Base-by-base conservation (phyloP, 2,329 filamentous ascomycete genomes). In the Escovopsis sp. region DNA sequence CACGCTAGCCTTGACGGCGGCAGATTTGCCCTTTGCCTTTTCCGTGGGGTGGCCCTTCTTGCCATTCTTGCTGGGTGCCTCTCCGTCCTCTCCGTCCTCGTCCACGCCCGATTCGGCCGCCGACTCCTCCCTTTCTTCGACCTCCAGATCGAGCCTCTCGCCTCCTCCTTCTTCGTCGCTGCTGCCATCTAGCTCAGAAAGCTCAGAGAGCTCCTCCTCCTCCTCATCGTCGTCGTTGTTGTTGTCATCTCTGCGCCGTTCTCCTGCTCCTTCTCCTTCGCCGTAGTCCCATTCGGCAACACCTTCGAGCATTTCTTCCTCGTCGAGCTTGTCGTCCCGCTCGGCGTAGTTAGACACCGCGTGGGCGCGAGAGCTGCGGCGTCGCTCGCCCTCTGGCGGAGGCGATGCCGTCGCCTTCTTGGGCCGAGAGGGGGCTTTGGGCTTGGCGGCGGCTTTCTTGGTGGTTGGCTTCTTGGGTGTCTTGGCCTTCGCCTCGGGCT, bases 251-350 rank as follows among this genome's bases (percentile, higher is more conserved):
- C 43, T 7, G 41, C 38, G 18, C 31, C 39, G 14, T 44, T 35
- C 11, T 43, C 42, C 10, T 42, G 44, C 7, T 36, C 38, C 11
- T 43, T 42, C 10, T 42, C 45, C 5, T 36, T 37, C 39, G 7
- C 43, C 45, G 33, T 75, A 75, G 17, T 68, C 59, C 71, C 71
- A 76, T 47, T 70, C 57, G 1, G 70, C 68, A 5, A 75, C 71
- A 2, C 71, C 71, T 32, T 71, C 63, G 17, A 72, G 55, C 71
- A 75, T 76, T 48, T 75, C 71, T 42, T 70, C 63, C 40, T 75
- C 70, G 39, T 75, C 71, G 33, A 70, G 69, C 10, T 63, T 62
- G 10, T 68, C 68, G 37, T 72, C 67, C 23, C 70, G 64, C 49
- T 76, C 71, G 16, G 63, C 61, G 43, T 76, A 76, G 26, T 59